These are phyloP conservation scores for Nidularia pulvinata DNA, from an alignment of 768 basidiomycete species.

Conservation along the genomic window DNA sequence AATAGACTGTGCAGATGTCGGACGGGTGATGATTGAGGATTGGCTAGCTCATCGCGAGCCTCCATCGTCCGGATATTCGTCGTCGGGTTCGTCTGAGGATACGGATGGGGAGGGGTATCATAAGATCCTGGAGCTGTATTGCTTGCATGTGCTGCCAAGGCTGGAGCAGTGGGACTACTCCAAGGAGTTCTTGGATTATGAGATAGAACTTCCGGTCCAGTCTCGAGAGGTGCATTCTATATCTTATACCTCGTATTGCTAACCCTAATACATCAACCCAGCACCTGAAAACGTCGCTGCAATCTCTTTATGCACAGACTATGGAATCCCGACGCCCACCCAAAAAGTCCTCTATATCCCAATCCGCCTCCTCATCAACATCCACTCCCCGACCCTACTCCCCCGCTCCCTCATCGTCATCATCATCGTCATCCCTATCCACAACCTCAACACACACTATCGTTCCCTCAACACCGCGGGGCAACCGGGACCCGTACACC, in stretches of 20 bases:
- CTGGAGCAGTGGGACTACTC: constrained; percentile 83
- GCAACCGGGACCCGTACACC: constrained; percentile 16
- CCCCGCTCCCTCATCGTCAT: constrained; percentile 55
- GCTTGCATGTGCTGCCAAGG: constrained; percentile 69
- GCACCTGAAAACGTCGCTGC: constrained; percentile 38
- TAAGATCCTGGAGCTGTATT: constrained; percentile 78
- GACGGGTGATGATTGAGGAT: constrained; percentile 69
- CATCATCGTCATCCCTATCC: constrained; percentile 70
- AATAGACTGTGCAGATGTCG: constrained; percentile 57
- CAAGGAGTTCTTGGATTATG: constrained; percentile 72
- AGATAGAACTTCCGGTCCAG: constrained; percentile 55
- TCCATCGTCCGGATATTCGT: constrained; percentile 6
- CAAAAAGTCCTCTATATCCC: constrained; percentile 4
- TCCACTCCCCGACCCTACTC: constrained; percentile 37
- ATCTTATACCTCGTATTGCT: no score
- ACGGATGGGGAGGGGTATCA: constrained; percentile 58
- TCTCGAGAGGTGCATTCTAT: constrained; percentile 47
- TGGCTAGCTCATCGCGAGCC: constrained; percentile 69
- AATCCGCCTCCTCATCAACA: constrained; percentile 18
- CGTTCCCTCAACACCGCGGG: constrained; percentile 48
- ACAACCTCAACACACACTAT: constrained; percentile 75
- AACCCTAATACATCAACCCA: constrained; percentile 8
- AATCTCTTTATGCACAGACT: constrained; percentile 35
- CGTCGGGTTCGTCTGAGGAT: constrained; percentile 10
- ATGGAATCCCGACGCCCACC: constrained; percentile 26